These are phyloP conservation scores for Irpex rosettiformis DNA, from an alignment of 1,284 basidiomycete genomes.

Conservation along the genomic window DNA sequence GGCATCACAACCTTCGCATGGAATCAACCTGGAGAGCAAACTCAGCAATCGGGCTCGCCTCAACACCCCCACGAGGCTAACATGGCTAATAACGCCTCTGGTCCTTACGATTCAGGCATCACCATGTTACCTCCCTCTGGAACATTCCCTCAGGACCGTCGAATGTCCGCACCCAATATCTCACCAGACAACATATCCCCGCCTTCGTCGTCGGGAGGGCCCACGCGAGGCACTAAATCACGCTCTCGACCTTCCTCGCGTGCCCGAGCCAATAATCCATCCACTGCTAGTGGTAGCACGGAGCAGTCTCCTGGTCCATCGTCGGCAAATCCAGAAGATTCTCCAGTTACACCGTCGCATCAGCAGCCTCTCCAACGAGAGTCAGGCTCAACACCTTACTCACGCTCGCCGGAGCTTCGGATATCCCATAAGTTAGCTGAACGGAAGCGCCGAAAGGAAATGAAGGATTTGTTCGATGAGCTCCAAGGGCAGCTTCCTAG, in stretches of 20 bases:
- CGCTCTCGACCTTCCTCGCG: conserved; percentile 72
- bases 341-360: conserved; percentile 18
- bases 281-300: conserved; percentile 32
- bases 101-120: conserved; percentile 40
- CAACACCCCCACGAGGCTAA: conserved; percentile 39
- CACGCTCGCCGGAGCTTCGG: conserved; percentile 88
- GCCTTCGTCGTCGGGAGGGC: conserved; percentile 36
- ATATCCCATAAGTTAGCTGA: conserved; percentile 95
- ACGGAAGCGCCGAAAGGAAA: conserved; percentile 92
- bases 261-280: conserved; percentile 32
- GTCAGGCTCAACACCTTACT: conserved; percentile 74
- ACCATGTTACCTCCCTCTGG: conserved; percentile 52
- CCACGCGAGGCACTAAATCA: conserved; percentile 55
- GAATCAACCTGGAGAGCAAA: conserved; percentile 46
- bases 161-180: conserved; percentile 61
- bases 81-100: conserved; percentile 32
- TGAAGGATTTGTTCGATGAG: conserved; percentile 97
- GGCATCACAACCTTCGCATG: conserved; percentile 69
- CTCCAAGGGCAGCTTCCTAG: conserved; percentile 86
- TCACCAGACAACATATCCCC: conserved; percentile 39
- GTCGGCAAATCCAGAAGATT: conserved; percentile 30
- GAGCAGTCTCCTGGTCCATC: conserved; percentile 35
- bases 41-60: conserved; percentile 29
- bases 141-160: conserved; percentile 57
- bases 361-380: conserved; percentile 35